Evolutionary conservation across 768 basidiomycete species (phyloP).

Genomic region (Podaxis mareebaensis): DNA sequence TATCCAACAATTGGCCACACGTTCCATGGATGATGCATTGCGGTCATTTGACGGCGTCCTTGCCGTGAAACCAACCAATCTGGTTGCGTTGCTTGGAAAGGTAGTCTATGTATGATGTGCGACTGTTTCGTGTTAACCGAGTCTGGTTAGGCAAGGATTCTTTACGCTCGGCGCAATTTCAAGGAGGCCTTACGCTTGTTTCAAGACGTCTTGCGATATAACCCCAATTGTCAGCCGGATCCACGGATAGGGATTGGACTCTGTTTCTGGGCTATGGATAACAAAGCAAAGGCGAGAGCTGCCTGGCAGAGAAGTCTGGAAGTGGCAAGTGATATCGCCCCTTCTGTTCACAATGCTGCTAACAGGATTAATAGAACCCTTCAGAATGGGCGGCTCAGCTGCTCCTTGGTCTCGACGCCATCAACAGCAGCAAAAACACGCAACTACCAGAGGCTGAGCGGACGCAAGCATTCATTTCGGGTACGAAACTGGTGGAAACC

Average conservation of each 20-base stretch:
- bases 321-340: slow-evolving; percentile 51
- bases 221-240: slow-evolving; percentile 83
- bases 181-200: slow-evolving; percentile 81
- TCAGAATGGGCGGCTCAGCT: slow-evolving; percentile 78
- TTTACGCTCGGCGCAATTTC: slow-evolving; percentile 77
- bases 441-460: slow-evolving; percentile 64
- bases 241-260: slow-evolving; percentile 95
- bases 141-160: slow-evolving; percentile 70
- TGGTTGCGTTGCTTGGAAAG: slow-evolving; percentile 87
- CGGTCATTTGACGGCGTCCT: slow-evolving; percentile 82
- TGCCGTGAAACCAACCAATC: slow-evolving; percentile 75
- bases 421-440: slow-evolving; percentile 83
- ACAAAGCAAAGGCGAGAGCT: slow-evolving; percentile 76
- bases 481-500: slow-evolving; percentile 70
- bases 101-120: slow-evolving; percentile 36
- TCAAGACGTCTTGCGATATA: slow-evolving; percentile 78
- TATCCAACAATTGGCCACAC: slow-evolving; percentile 77
- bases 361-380: slow-evolving; percentile 56
- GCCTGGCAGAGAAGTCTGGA: slow-evolving; percentile 92
- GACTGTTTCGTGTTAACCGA: slow-evolving; percentile 8
- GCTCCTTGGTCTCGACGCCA: slow-evolving; percentile 80
- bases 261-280: slow-evolving; percentile 88
- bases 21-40: slow-evolving; percentile 80
- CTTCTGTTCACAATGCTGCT: slow-evolving; percentile 11
- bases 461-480: slow-evolving; percentile 55